A percentile compares a stretch with the other conserved stretches of the same genome.
These are phyloP conservation scores for Trichoderma virens DNA, from an alignment of 495 filamentous ascomycete genomes.

Conservation along the genomic window DNA sequence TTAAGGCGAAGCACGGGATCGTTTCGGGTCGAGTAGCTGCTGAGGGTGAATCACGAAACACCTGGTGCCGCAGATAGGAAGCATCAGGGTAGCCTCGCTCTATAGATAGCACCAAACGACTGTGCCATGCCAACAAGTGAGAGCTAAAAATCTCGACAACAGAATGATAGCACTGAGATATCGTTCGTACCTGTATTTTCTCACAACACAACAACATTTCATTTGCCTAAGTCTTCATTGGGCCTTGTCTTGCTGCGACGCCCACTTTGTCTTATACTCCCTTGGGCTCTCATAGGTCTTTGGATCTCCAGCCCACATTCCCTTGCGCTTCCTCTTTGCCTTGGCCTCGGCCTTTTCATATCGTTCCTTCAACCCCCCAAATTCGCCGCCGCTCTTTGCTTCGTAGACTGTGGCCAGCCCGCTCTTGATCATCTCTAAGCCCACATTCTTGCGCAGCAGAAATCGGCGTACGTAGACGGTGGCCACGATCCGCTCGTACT, in stretches of 20 bases:
- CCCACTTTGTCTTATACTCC: slow-evolving; percentile 58
- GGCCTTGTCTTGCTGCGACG: not conserved
- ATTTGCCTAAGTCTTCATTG: not conserved
- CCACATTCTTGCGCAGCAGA: slow-evolving; percentile 66
- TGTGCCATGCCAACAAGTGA: not conserved
- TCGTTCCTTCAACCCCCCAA: slow-evolving; percentile 57
- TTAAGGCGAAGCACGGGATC: no score
- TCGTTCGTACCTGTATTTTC: no score
- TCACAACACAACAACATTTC: not conserved
- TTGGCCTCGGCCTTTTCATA: slow-evolving; percentile 65
- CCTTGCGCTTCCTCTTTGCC: slow-evolving; percentile 60
- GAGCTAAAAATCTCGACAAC: no score
- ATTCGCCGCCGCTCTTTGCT: slow-evolving; percentile 80
- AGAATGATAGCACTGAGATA: no score
- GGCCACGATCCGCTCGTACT: slow-evolving; percentile 85
- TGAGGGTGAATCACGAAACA: not conserved
- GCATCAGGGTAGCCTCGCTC: no score
- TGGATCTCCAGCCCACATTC: slow-evolving; percentile 62
- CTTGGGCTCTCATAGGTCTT: slow-evolving; percentile 70
- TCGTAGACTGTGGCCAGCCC: slow-evolving; percentile 90
- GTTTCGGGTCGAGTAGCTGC: no score
- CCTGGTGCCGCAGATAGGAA: not conserved
- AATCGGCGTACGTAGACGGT: slow-evolving; percentile 69
- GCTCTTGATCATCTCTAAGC: slow-evolving; percentile 74
- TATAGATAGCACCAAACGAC: not conserved